Base-by-base conservation (phyloP, 2,329 filamentous ascomycete species). In the Moelleriella libera region DNA sequence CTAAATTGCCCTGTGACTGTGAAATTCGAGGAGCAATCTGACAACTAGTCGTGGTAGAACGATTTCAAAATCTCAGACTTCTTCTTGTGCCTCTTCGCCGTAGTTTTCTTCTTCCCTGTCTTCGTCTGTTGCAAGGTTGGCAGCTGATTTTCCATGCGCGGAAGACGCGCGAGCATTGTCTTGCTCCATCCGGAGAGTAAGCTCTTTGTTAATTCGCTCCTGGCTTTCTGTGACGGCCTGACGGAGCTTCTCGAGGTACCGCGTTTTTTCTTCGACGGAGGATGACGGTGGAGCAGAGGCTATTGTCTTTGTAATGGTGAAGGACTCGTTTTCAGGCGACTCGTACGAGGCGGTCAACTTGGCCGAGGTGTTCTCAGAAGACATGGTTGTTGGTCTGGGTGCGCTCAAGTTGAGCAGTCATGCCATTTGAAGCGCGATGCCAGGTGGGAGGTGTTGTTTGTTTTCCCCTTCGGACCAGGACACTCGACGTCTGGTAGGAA, bases 51-150 rank as follows among this genome's bases (percentile, higher is more conserved):
- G 21, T 21, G 21, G 21, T 3, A 21, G 21, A 21, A 21, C 21
- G 21, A 21, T 21, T 21, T 21, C 21, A 21, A 21, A 21, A 8
- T 39, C 34, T 51, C 64, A 62, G 34, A 76, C 76, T 31, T 85
- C 82, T 41, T 85, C 82, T 45, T 82, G 80, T 10, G 81, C 76
- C 62, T 94, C 88, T 63, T 94, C 88, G 44, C 88, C 88, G 60
- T 95, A 94, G 59, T 88, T 84, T 57, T 85, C 78, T 59, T 88
- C 85, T 58, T 82, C 79, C 51, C 75, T 73, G 9, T 63, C 69
- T 50, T 82, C 77, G 50, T 78, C 72, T 8, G 69, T 57, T 49
- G 58, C 45, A 21, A 21, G 21, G 21, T 21, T 21, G 21, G 21
- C 21, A 21, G 21, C 21, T 21, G 21, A 21, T 21, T 21, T 21